phyloP scores from a whole-genome alignment of 1,284 basidiomycete genomes.

The Cutaneotrichosporon mucoides region DNA sequence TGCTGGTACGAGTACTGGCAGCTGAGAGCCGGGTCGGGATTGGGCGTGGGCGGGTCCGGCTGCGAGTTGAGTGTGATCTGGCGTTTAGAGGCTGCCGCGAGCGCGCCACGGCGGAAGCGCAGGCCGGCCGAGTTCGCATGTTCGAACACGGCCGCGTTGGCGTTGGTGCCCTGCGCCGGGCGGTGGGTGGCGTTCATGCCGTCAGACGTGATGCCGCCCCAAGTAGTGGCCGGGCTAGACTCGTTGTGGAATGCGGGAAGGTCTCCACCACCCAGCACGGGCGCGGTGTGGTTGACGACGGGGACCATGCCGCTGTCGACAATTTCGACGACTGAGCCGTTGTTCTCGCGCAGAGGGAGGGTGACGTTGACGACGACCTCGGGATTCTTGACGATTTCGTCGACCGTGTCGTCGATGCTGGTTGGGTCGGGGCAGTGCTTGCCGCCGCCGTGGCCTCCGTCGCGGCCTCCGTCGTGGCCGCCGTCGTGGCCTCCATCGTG shows the following conservation, averaged over 20 bases:
- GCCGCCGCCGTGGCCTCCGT: neutral
- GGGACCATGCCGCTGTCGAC: slow-evolving; percentile 8
- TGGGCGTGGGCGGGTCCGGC: neutral
- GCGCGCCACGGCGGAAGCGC: neutral
- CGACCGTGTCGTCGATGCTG: neutral
- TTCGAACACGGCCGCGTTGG: slow-evolving; percentile 3
- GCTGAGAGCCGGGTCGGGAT: neutral
- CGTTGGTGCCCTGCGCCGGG: slow-evolving; percentile 15
- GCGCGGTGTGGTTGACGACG: slow-evolving; percentile 5
- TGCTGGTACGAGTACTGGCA: slow-evolving; percentile 19
- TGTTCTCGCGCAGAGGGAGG: slow-evolving; percentile 3
- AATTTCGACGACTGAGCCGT: slow-evolving; percentile 2
- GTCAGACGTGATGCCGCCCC: slow-evolving; percentile 2
- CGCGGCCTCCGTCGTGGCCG: neutral
- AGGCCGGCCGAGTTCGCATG: neutral
- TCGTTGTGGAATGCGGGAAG: slow-evolving; percentile 3
- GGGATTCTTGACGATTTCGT: slow-evolving; percentile 7
- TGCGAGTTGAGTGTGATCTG: neutral
- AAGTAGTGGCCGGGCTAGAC: slow-evolving; percentile 2
- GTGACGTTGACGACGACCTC: neutral
- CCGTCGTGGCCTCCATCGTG: neutral
- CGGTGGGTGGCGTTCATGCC: slow-evolving; percentile 1
- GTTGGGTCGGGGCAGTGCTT: neutral
- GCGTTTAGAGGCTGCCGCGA: neutral
- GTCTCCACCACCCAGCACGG: neutral